Base-by-base conservation (phyloP, 2,329 filamentous ascomycete genomes). In the Teratosphaeriaceae sp. region DNA sequence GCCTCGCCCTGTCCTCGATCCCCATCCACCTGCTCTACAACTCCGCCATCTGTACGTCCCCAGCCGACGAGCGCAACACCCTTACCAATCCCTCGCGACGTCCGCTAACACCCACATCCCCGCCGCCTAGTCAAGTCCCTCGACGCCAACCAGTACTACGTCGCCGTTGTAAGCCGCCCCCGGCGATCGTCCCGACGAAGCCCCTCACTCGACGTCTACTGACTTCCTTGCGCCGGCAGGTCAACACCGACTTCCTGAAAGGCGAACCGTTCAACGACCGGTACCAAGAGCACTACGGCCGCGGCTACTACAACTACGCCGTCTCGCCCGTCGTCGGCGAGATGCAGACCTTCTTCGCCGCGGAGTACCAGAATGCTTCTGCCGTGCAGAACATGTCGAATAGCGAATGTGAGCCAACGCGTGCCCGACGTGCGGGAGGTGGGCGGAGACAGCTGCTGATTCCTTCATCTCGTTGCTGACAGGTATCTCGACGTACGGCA, bases 1-100 rank as follows among this genome's bases (percentile, higher is more conserved):
- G 57, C 2, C 43, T 65, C 2, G 57, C 48, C 0, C 13, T 62
- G 0, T 60, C 54, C 3, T 67, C 61, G 18, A 45, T 65, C 3
- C 62, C 62, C 0, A 50, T 68, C 0, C 65, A 68, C 51, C 49
- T 68, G 2, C 57, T 68, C 2, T 61, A 59, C 52, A 61, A 61
- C 40, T 60, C 57, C 4, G 52, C 52, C 3, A 37, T 59, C 1
- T 60, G n/a, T n/a, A n/a, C n/a, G n/a, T n/a, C n/a, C n/a, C n/a
- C n/a, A n/a, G n/a, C n/a, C n/a, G n/a, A n/a, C n/a, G n/a, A n/a
- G n/a, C n/a, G n/a, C n/a, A n/a, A n/a, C n/a, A n/a, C n/a, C n/a
- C n/a, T n/a, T n/a, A n/a, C n/a, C n/a, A n/a, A n/a, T n/a, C n/a
- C n/a, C n/a, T n/a, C n/a, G n/a, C n/a, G n/a, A n/a, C n/a, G n/a